phyloP scores from a whole-genome alignment of 768 basidiomycete genomes.

The Pluteus cervinus region DNA sequence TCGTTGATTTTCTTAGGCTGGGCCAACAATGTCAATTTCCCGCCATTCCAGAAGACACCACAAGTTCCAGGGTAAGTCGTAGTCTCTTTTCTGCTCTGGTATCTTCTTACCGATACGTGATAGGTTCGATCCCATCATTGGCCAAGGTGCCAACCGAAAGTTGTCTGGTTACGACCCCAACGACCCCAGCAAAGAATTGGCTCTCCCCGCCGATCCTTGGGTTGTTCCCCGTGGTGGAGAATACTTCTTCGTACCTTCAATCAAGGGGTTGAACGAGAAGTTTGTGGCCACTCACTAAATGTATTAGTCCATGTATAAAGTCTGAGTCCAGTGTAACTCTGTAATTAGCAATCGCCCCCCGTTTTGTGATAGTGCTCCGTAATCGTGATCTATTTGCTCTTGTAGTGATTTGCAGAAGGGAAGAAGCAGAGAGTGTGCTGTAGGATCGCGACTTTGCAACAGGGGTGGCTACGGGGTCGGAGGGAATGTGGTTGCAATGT shows the following conservation, averaged over 20 bases:
- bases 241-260: constrained; percentile 47
- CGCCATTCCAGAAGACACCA: constrained; percentile 20
- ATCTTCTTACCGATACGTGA: constrained; percentile 18
- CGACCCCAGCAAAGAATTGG: constrained; percentile 18
- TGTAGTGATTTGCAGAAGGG: too few relatives aligned
- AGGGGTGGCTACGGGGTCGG: too few relatives aligned
- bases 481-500: too few relatives aligned
- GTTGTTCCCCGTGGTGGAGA: constrained; percentile 44
- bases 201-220: constrained; percentile 28
- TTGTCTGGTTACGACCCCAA: constrained; percentile 28
- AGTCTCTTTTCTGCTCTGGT: constrained; percentile 3
- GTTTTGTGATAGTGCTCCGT: too few relatives aligned
- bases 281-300: constrained; percentile 13
- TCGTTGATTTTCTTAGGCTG: constrained; percentile 20
- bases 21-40: constrained; percentile 32
- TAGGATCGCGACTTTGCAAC: too few relatives aligned
- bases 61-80: constrained; percentile 23
- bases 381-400: too few relatives aligned
- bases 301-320: too few relatives aligned
- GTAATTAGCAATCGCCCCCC: too few relatives aligned
- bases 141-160: constrained; percentile 18
- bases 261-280: constrained; percentile 38
- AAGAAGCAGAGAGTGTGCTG: too few relatives aligned
- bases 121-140: constrained; percentile 46
- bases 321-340: too few relatives aligned